These are phyloP conservation scores for Eucalyptus caleyi DNA, from an alignment of 345 rosid genomes.

Conservation along the genomic window DNA sequence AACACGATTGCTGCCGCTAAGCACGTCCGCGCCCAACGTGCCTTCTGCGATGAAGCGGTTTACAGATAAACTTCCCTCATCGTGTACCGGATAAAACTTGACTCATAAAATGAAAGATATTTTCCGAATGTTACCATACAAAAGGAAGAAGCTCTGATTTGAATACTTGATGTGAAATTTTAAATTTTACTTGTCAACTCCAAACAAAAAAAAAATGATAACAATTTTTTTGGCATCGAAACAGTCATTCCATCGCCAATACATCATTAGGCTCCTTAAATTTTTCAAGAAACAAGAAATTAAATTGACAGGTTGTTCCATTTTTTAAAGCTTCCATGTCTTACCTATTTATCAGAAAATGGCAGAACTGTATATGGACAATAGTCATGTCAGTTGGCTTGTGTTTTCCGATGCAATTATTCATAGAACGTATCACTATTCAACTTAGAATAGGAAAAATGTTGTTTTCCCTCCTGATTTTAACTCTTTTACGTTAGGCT, in stretches of 20 bases:
- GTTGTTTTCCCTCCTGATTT: not conserved
- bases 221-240: no score
- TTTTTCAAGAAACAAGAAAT: not conserved
- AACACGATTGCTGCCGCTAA: no score
- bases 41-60: no score
- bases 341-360: no score
- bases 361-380: no score
- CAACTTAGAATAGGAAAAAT: not conserved
- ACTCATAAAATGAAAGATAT: not conserved
- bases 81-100: not conserved
- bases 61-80: no score
- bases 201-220: no score
- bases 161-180: no score
- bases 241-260: not conserved
- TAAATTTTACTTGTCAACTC: rapidly evolving
- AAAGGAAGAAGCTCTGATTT: not conserved
- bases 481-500: not conserved
- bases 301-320: not conserved
- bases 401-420: not conserved
- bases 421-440: not conserved
- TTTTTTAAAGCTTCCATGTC: no score
- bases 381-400: not conserved
- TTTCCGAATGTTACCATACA: not conserved
- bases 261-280: not conserved
- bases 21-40: no score